Conservation (phyloP, 768 basidiomycete genomes). For the Ramaria sp. region DNA sequence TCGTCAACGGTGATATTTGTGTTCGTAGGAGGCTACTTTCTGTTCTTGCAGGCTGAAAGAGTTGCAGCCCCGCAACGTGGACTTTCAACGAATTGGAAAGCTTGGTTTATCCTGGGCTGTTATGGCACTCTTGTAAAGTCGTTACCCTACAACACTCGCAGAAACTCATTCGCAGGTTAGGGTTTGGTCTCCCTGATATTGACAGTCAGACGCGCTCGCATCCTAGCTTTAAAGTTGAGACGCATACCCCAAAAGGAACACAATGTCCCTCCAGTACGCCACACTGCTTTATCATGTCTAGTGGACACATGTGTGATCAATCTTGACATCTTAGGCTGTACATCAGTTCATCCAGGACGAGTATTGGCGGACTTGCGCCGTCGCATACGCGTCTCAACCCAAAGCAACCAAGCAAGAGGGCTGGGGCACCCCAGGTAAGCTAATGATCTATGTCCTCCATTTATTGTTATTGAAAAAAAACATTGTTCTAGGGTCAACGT, state of each 20-base stretch:
- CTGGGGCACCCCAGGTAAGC: conserved; percentile 60
- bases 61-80: neutral
- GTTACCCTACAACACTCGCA: neutral
- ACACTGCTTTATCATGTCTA: neutral
- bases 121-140: conserved; percentile 3
- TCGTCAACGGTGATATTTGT: neutral
- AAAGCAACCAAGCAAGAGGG: conserved; percentile 56
- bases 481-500: conserved; percentile 15
- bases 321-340: conserved; percentile 34
- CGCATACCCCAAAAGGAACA: conserved; percentile 1
- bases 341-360: conserved; percentile 62
- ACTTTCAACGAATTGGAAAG: conserved; percentile 3
- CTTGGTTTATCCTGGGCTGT: conserved; percentile 9
- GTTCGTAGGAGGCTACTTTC: neutral
- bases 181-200: neutral
- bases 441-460: neutral
- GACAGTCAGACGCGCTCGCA: neutral
- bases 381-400: conserved; percentile 62
- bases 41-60: neutral
- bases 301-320: neutral
- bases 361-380: conserved; percentile 61
- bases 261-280: neutral
- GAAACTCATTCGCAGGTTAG: neutral
- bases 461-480: neutral
- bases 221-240: conserved; percentile 1